Evolutionary conservation across 2,329 filamentous ascomycete species (phyloP).

Genomic region (Aspergillus intermedius): DNA sequence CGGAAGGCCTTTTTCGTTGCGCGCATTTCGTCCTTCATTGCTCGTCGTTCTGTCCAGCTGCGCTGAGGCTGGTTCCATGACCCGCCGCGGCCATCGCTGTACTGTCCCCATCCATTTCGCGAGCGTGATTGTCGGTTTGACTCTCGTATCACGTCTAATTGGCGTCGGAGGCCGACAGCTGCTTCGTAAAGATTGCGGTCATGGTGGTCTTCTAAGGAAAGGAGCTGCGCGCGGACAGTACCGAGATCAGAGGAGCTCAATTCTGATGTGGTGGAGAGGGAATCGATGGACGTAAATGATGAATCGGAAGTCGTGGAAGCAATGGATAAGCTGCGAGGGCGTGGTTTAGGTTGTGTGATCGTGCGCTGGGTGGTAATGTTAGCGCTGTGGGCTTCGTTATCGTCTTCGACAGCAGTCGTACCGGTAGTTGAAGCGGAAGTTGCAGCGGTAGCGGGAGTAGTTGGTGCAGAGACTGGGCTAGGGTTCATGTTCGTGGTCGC

Average conservation of each 20-base stretch:
- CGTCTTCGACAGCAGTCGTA: not conserved
- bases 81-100: slow-evolving; percentile 15
- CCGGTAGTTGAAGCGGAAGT: not conserved
- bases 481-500: not conserved
- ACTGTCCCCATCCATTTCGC: slow-evolving; percentile 11
- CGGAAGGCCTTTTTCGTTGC: slow-evolving; percentile 32
- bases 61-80: slow-evolving; percentile 32
- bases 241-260: slow-evolving; percentile 30
- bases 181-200: slow-evolving; percentile 31
- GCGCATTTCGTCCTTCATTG: slow-evolving; percentile 33
- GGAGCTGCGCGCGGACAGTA: slow-evolving; percentile 29
- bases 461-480: not conserved
- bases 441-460: not conserved
- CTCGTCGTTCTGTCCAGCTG: slow-evolving; percentile 21
- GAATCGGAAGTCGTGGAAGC: slow-evolving; percentile 26
- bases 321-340: slow-evolving; percentile 22
- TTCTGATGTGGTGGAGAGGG: slow-evolving; percentile 32
- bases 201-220: slow-evolving; percentile 28
- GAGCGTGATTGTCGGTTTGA: slow-evolving; percentile 28
- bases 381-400: not conserved
- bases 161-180: slow-evolving; percentile 29
- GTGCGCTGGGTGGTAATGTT: slow-evolving; percentile 1
- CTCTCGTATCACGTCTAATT: slow-evolving; percentile 27
- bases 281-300: slow-evolving; percentile 32
- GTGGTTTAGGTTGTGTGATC: slow-evolving; percentile 5